phyloP scores from a whole-genome alignment of 2,329 filamentous ascomycete genomes.

The Alternaria sp. region DNA sequence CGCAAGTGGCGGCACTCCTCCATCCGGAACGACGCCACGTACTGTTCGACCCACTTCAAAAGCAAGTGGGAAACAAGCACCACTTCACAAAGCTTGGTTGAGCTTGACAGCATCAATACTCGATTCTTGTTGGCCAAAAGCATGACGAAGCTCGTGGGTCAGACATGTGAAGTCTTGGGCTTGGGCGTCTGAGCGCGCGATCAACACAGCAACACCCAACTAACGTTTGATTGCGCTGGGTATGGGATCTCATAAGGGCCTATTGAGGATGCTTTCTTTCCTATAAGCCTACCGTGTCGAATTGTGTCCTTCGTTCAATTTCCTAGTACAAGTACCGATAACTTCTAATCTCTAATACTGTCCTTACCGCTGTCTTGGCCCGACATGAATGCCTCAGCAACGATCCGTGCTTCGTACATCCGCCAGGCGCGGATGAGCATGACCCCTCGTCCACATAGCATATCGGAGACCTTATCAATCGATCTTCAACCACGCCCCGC shows the following conservation, averaged over 20 bases:
- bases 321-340: constrained; percentile 9
- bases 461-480: background rate
- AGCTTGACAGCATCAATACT: constrained; percentile 9
- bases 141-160: constrained; percentile 17
- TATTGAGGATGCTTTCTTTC: background rate
- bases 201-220: background rate
- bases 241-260: background rate
- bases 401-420: constrained; percentile 35
- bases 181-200: background rate
- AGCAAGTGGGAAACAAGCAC: constrained; percentile 7
- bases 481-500: constrained; percentile 24
- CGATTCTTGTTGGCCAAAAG: constrained; percentile 3
- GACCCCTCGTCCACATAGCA: constrained; percentile 5
- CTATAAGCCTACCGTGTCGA: background rate
- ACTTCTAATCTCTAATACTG: constrained; percentile 6
- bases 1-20: background rate
- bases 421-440: constrained; percentile 29
- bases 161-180: constrained; percentile 20
- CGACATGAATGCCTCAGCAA: constrained; percentile 40
- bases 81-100: constrained; percentile 19
- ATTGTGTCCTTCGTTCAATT: background rate
- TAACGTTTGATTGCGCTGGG: background rate
- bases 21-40: constrained; percentile 2
- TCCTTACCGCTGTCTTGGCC: background rate
- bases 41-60: background rate